A percentile compares a stretch with the other conserved stretches of the same genome.
phyloP scores from a whole-genome alignment of 1,284 basidiomycete species.

The Cerioporus squamosus region DNA sequence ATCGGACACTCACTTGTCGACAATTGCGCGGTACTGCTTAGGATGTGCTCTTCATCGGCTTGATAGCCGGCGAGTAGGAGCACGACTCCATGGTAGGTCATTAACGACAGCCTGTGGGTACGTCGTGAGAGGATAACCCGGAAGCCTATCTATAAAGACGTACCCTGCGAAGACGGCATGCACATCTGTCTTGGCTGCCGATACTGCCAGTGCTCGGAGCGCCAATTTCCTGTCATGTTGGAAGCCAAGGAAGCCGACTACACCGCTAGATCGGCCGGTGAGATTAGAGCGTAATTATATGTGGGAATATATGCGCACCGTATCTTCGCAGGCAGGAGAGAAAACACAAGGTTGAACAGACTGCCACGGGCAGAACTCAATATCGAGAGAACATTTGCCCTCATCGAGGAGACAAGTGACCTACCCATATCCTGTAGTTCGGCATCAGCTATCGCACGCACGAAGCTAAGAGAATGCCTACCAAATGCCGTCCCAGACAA shows the following conservation, averaged over 20 bases:
- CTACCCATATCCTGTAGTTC: constrained; percentile 32
- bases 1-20: constrained; percentile 51
- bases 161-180: constrained; percentile 78
- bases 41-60: constrained; percentile 66
- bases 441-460: constrained; percentile 5
- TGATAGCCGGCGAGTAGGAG: constrained; percentile 74
- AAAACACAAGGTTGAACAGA: constrained; percentile 79
- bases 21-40: constrained; percentile 67
- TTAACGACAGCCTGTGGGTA: constrained; percentile 64
- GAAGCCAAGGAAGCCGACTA: constrained; percentile 78
- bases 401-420: constrained; percentile 3
- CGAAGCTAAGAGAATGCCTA: constrained; percentile 28
- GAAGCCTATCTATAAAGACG: constrained; percentile 17
- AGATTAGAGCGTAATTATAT: constrained; percentile 4
- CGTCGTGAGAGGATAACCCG: not conserved
- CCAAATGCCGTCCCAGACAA: constrained; percentile 78
- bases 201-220: constrained; percentile 67
- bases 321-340: constrained; percentile 69
- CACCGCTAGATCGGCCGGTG: constrained; percentile 44
- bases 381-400: not conserved
- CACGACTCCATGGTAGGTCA: constrained; percentile 78
- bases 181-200: constrained; percentile 66
- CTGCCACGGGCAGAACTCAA: constrained; percentile 43
- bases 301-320: constrained; percentile 47
- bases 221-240: constrained; percentile 71